Percentiles rank a stretch among this genome's conserved stretches.
Evolutionary conservation across 2,329 filamentous ascomycete genomes (phyloP).

Genomic region (Nannizziopsis arthrosporioides): DNA sequence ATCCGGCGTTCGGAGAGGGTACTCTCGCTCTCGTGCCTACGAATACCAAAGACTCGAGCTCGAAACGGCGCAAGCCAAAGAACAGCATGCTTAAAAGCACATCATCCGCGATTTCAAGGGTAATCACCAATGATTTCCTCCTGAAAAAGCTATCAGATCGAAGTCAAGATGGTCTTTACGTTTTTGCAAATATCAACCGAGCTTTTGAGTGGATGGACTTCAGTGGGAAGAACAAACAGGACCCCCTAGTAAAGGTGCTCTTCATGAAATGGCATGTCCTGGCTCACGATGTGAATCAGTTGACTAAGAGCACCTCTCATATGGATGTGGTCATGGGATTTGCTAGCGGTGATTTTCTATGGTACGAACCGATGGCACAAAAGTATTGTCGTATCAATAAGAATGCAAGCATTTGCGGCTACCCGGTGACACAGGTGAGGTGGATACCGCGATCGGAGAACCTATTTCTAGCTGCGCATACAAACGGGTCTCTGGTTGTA

Average conservation of each 20-base stretch:
- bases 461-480: conserved; percentile 80
- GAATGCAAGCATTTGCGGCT: conserved; percentile 81
- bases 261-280: conserved; percentile 94
- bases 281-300: conserved; percentile 79
- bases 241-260: conserved; percentile 87
- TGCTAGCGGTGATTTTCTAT: conserved; percentile 91
- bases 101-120: conserved; percentile 93
- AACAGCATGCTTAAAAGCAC: conserved; percentile 98
- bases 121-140: conserved; percentile 76
- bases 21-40: conserved; percentile 60
- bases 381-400: conserved; percentile 95
- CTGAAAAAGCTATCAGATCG: conserved; percentile 70
- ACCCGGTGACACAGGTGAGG: conserved; percentile 72
- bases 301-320: conserved; percentile 68
- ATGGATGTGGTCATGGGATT: conserved; percentile 92
- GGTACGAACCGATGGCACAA: conserved; percentile 95
- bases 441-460: conserved; percentile 95
- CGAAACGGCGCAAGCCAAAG: conserved; percentile 84
- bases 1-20: conserved; percentile 70
- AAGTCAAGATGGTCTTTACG: conserved; percentile 66
- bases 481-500: conserved; percentile 80
- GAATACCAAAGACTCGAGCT: conserved; percentile 53
- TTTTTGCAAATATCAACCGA: conserved; percentile 90
- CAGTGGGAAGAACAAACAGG: conserved; percentile 57
- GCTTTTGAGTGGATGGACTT: conserved; percentile 95